Base-by-base conservation (phyloP, 1,284 basidiomycete genomes). In the Naganishia liquefaciens region DNA sequence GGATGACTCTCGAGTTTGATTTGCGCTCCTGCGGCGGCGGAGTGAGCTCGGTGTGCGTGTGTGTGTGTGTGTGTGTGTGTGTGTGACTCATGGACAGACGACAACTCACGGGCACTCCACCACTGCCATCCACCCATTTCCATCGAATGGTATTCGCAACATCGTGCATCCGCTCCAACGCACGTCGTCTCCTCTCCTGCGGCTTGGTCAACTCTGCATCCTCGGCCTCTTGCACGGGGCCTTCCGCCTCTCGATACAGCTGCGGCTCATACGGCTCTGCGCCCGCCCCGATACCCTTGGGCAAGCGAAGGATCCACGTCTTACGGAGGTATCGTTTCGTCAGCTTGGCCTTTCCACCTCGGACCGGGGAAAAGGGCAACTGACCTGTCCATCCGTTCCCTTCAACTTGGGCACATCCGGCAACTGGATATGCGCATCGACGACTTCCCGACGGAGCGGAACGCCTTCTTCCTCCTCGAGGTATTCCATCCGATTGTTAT, bases 81-180 rank as follows among this genome's bases (percentile, higher is more conserved):
- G 13, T 37, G 2, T 6, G 33, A 13, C 33, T 37, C 1, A 7
- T 13, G 33, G n/a, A n/a, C 33, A 37, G 21, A 2, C 11, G n/a
- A 25, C 10, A 30, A 70, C 74, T 69, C 44, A 76, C 74, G 9
- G 73, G 72, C 54, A 73, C 62, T 23, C 74, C 76, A 39, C 76
- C 74, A 4, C 67, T 53, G 2, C 73, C 77, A 15, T 70, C 71
- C 0, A 68, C 65, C 78, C 78, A 79, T 63, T 70, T 74, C 78
- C 78, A 79, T 33, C 78, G 67, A 5, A 79, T 72, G 15, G 78
- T 77, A 64, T 78, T 79, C 58, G 72, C 70, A 30, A 79, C 75
- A 1, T 72, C 72, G 30, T 79, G 74, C 76, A 79, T 79, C 65
- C 70, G 70, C 39, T 69, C 69, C 66, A 76, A 73, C 9, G 77